Evolutionary conservation across 2,329 filamentous ascomycete species (phyloP).

Genomic region (Fusarium sp.): DNA sequence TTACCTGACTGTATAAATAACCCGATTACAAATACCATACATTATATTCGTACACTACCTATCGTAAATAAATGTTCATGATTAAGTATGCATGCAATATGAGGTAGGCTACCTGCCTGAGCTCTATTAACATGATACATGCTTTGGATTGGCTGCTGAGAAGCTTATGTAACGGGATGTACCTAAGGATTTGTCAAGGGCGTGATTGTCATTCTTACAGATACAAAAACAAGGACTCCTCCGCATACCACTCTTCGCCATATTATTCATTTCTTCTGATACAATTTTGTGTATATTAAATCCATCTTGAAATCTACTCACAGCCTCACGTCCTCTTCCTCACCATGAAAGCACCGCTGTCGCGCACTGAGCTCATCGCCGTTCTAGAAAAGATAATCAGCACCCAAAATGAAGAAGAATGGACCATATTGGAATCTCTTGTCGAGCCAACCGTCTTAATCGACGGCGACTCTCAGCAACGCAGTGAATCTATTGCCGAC

Average conservation of each 20-base stretch:
- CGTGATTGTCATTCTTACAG: not conserved
- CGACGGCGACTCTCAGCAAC: not conserved
- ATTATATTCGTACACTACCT: too few species aligned
- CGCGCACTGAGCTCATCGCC: not conserved
- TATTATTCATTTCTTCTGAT: too few species aligned
- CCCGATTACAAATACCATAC: too few species aligned
- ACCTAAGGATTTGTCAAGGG: not conserved
- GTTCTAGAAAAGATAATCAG: not conserved
- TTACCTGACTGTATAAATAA: too few species aligned
- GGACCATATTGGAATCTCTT: not conserved
- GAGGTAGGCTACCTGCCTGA: too few species aligned
- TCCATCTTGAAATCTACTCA: too few species aligned
- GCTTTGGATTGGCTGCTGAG: too few species aligned
- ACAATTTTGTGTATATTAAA: too few species aligned
- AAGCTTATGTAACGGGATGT: too few species aligned
- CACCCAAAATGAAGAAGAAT: not conserved
- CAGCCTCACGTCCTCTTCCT: accelerated
- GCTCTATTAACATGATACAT: too few species aligned
- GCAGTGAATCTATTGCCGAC: not conserved
- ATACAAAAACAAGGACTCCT: not conserved
- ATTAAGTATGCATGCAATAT: too few species aligned
- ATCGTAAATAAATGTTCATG: too few species aligned
- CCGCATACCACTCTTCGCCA: not conserved
- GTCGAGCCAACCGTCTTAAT: constrained; percentile 1
- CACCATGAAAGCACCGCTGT: not conserved